Percentiles rank a stretch among this genome's conserved stretches.
Conservation (phyloP, 495 filamentous ascomycete genomes). For the Talaromyces liani region DNA sequence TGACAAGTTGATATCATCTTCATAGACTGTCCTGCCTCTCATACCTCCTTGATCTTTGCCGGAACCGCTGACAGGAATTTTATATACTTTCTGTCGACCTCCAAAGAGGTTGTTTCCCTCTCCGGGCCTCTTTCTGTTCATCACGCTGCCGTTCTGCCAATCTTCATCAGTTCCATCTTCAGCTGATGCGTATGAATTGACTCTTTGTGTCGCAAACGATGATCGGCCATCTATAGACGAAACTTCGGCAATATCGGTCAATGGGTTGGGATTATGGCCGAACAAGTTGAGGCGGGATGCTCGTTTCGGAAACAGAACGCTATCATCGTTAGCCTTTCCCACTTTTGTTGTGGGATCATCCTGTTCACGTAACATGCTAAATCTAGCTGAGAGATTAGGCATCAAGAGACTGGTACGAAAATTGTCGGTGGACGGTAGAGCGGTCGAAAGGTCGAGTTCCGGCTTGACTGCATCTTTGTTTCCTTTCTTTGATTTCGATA, state of each 20-base stretch:
- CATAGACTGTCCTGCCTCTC: conserved; percentile 69
- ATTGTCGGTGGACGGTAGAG: conserved; percentile 75
- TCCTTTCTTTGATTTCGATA: conserved; percentile 47
- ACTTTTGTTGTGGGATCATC: conserved; percentile 81
- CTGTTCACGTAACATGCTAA: conserved; percentile 93
- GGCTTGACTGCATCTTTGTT: conserved; percentile 47
- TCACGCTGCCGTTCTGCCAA: conserved; percentile 57
- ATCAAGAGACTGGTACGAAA: conserved; percentile 97
- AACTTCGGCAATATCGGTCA: conserved; percentile 85
- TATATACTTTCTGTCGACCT: conserved; percentile 92
- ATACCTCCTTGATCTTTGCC: conserved; percentile 36
- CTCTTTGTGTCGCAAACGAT: conserved; percentile 42
- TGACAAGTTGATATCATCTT: conserved; percentile 74
- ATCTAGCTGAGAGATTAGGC: conserved; percentile 88
- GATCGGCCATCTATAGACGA: conserved; percentile 66
- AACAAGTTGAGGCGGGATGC: conserved; percentile 60
- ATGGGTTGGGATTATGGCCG: conserved; percentile 40
- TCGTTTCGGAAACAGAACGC: conserved; percentile 76
- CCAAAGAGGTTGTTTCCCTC: conserved; percentile 96
- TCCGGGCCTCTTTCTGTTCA: conserved; percentile 73
- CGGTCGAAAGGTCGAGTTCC: conserved; percentile 65
- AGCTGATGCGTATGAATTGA: conserved; percentile 46
- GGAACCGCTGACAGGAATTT: conserved; percentile 57
- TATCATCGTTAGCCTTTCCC: conserved; percentile 91
- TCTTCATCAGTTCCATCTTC: conserved; percentile 69